Base-by-base conservation (phyloP, 1,139 yeast genomes). In the Yamadazyma blattariae region DNA sequence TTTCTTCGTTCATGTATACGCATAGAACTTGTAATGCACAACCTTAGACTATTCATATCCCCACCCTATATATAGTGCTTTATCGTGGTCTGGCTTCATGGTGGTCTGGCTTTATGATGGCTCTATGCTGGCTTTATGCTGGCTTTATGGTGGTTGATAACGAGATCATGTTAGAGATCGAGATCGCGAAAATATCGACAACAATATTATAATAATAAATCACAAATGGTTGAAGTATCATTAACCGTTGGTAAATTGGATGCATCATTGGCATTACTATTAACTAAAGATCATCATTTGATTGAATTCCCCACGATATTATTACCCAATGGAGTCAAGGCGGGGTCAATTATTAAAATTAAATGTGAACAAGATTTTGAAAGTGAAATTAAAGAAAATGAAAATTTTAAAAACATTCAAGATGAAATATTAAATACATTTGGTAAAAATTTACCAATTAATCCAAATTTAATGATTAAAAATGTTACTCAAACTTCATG, bases 281-380 rank as follows among this genome's bases (percentile, higher is more conserved):
- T 95, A 32, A 90, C 99, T 18, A 78, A 84, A 41, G 97, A 90
- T 58, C 97, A 90, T 57, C 97, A 90, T 58, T 72, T 92, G 44
- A 90, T 92, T 49, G 98, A 94, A 55, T 92, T 92, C 54, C 99
- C 99, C 12, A 89, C 97, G 7, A 81, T 90, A 37, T 67, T 92
- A 37, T 69, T 92, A 35, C 99, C 99, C 8, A 84, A 82, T 51
- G 92, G 94, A 29, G 95, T 90, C 29, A 74, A 77, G 45, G 95
- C 98, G 1, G 99, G 98, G 5, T 86, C 96, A n/a, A 84, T 92
- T 36, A 88, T 92, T 34, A 84, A 83, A 51, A 82, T 92, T 55
- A 77, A 74, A 43, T 90, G 97, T 57, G 90, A 85, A 40, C 82
- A 87, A 44, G 95, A 90, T 54, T 52, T 70, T n/a, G 77, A 71